These are phyloP conservation scores for Neurospora discreta DNA, from an alignment of 495 filamentous ascomycete genomes.

Conservation along the genomic window DNA sequence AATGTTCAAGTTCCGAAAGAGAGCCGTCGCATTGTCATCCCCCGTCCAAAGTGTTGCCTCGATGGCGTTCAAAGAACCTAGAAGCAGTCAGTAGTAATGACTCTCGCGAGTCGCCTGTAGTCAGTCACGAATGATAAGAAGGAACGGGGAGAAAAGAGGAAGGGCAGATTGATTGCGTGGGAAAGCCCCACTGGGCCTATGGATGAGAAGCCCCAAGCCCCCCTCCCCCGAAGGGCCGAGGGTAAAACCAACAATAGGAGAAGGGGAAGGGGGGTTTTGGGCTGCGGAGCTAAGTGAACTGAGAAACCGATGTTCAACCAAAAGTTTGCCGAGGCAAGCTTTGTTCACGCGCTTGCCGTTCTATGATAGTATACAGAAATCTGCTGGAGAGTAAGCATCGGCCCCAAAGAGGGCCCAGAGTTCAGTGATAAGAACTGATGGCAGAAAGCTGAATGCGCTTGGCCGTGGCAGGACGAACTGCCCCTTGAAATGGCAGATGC, in stretches of 20 bases:
- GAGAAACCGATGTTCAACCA: neutral
- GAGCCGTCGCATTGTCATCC: neutral
- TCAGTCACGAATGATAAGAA: conserved; percentile 5
- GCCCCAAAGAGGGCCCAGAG: neutral
- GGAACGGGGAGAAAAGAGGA: conserved; percentile 3
- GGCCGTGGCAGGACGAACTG: neutral
- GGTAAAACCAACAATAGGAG: neutral
- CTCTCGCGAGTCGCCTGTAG: neutral
- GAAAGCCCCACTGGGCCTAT: conserved; percentile 8
- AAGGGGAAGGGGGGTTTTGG: neutral
- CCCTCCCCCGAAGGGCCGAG: neutral
- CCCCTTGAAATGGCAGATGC: neutral
- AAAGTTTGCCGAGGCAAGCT: neutral
- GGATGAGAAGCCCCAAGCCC: neutral
- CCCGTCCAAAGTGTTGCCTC: neutral
- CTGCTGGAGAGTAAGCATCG: conserved; percentile 1
- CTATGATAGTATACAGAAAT: conserved; percentile 3
- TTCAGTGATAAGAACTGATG: neutral
- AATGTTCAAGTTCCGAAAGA: neutral
- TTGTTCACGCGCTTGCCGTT: conserved; percentile 1
- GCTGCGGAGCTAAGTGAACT: neutral
- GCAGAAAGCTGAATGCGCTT: neutral
- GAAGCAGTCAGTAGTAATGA: neutral
- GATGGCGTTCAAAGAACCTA: neutral
- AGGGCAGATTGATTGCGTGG: conserved; percentile 3